Conservation (phyloP, 2,329 filamentous ascomycete species). For the Aspergillus hortae region DNA sequence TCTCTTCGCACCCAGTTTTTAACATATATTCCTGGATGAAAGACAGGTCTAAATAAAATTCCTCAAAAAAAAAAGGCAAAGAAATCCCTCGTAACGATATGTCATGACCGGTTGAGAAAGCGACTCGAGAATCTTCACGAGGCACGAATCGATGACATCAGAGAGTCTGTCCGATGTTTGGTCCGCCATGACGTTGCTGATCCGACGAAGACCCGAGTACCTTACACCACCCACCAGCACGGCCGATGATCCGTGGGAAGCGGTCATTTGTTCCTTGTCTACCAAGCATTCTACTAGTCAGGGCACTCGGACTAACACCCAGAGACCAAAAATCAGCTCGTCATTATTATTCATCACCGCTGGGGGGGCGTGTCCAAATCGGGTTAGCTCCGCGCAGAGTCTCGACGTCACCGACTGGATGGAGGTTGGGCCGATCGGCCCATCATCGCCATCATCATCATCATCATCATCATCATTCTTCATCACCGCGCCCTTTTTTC, state of each 20-base stretch:
- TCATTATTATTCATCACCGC: constrained; percentile 9
- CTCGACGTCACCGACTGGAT: constrained; percentile 21
- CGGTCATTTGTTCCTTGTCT: not conserved
- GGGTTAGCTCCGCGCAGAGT: constrained; percentile 13
- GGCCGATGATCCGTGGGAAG: too few relatives aligned
- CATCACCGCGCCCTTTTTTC: not conserved
- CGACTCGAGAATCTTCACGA: not conserved
- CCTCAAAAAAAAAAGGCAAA: not conserved
- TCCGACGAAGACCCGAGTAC: not conserved
- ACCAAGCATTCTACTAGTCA: not conserved
- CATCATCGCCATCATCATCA: not conserved
- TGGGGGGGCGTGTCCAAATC: constrained; percentile 10
- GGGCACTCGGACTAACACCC: not conserved
- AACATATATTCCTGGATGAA: too few relatives aligned
- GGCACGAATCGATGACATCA: constrained; percentile 18
- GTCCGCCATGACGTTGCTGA: constrained; percentile 18
- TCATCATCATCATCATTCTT: not conserved
- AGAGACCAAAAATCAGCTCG: not conserved
- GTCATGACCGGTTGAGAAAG: not conserved
- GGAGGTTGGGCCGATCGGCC: not conserved
- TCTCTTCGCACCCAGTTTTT: too few relatives aligned
- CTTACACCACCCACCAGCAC: not conserved
- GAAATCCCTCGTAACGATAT: not conserved
- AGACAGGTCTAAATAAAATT: not conserved
- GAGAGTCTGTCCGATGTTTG: not conserved